Conservation (phyloP, 1,139 yeast species). For the Hyphopichia burtonii region DNA sequence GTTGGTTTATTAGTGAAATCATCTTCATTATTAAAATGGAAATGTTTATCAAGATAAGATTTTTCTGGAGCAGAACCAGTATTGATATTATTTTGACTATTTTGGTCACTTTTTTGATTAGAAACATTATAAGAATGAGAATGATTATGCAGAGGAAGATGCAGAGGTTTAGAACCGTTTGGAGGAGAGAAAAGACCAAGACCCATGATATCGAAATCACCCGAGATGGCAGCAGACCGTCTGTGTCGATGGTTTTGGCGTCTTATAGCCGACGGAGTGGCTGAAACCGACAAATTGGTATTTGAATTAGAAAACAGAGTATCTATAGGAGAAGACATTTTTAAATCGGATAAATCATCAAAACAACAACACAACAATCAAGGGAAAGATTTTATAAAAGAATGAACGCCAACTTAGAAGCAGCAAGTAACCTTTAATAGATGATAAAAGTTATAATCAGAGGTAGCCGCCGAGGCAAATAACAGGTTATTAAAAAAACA, state of each 20-base stretch:
- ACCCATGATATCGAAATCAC: constrained; percentile 60
- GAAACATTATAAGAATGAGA: neutral
- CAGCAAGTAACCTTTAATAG: no score
- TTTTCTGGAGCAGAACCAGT: neutral
- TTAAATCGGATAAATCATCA: neutral
- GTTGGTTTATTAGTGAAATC: constrained; percentile 29
- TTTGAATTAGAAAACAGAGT: constrained; percentile 2
- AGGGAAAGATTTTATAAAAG: neutral
- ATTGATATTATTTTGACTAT: no score
- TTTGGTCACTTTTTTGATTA: no score
- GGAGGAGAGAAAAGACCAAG: constrained; percentile 36
- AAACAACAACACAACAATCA: neutral
- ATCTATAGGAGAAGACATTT: constrained; percentile 14
- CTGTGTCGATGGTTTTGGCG: constrained; percentile 63
- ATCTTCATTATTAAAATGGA: constrained; percentile 34
- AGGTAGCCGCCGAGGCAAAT: neutral
- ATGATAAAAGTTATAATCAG: no score
- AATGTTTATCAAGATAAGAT: constrained; percentile 22
- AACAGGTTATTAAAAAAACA: neutral
- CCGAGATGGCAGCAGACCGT: constrained; percentile 72
- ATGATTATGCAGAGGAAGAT: neutral
- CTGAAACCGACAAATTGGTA: constrained; percentile 4
- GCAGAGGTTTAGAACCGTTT: constrained; percentile 5
- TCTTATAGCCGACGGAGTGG: constrained; percentile 18
- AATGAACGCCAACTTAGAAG: constrained; percentile 2